Percentiles rank a stretch among this genome's conserved stretches.
phyloP scores from a whole-genome alignment of 2,329 filamentous ascomycete species.

The Coniochaeta hoffmannii region DNA sequence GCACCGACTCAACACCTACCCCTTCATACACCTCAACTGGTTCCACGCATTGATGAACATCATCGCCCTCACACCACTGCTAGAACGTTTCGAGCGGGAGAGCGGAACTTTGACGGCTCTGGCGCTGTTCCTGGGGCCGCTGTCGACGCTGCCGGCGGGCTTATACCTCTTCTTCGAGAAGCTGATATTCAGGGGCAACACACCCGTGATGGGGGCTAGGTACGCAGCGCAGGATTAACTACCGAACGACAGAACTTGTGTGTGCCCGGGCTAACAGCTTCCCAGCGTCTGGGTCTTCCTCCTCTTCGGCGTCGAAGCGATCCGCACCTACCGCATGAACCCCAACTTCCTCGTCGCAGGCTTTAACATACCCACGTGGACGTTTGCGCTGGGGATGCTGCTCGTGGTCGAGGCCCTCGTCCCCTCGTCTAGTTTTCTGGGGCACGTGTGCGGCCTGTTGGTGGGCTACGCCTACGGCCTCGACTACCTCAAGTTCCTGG shows the following conservation, averaged over 20 bases:
- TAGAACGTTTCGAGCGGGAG: conserved; percentile 90
- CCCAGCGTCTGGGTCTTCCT: conserved; percentile 92
- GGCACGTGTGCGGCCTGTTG: conserved; percentile 75
- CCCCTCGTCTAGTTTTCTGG: conserved; percentile 74
- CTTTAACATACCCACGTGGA: conserved; percentile 82
- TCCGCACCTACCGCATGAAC: conserved; percentile 76
- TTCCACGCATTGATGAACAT: conserved; percentile 77
- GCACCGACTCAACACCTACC: conserved; percentile 88
- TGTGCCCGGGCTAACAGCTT: no score
- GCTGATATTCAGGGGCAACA: conserved; percentile 63
- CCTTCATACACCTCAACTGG: conserved; percentile 74
- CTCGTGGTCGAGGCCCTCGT: conserved; percentile 70
- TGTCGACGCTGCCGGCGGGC: conserved; percentile 74
- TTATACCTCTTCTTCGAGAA: conserved; percentile 76
- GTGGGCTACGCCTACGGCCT: conserved; percentile 88
- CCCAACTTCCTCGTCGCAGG: conserved; percentile 62
- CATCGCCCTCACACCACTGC: conserved; percentile 71
- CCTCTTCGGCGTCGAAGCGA: conserved; percentile 74
- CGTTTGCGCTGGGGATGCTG: conserved; percentile 70
- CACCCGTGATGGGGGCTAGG: conserved; percentile 75
- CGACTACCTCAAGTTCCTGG: conserved; percentile 82
- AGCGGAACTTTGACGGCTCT: conserved; percentile 86
- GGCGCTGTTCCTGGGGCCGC: conserved; percentile 77
- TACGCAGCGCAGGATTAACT: no score
- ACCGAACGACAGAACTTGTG: no score